Conservation (phyloP, 768 basidiomycete species). For the Trametes gibbosa region DNA sequence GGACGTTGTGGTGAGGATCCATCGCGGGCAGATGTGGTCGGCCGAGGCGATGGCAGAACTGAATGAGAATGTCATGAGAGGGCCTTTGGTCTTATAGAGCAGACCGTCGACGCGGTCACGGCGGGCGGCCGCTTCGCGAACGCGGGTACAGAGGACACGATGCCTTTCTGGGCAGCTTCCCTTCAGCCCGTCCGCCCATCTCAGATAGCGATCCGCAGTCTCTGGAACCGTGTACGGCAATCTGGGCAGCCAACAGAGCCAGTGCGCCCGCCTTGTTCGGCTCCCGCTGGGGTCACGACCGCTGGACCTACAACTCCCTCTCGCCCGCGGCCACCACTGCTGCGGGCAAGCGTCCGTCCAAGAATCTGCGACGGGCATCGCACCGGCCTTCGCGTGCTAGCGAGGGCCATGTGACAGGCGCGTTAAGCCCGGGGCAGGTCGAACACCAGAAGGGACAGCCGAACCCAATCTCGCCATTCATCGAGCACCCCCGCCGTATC, state of each 20-base stretch:
- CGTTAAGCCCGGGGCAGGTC: not conserved
- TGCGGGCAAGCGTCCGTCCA: too few relatives aligned
- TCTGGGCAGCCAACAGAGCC: not conserved
- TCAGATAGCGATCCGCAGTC: slow-evolving; percentile 1
- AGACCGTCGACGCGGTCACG: not conserved
- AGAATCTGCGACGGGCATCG: not conserved
- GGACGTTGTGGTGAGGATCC: slow-evolving; percentile 6
- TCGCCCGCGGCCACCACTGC: too few relatives aligned
- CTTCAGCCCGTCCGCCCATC: not conserved
- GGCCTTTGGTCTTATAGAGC: slow-evolving; percentile 1
- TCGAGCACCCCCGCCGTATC: not conserved
- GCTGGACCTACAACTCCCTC: slow-evolving; percentile 1
- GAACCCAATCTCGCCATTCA: slow-evolving; percentile 4
- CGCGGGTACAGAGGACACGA: slow-evolving; percentile 4
- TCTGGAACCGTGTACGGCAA: slow-evolving; percentile 1
- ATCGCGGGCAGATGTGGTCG: not conserved
- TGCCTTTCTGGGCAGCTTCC: slow-evolving; percentile 6
- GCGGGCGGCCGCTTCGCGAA: slow-evolving; percentile 2
- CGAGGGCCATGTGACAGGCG: not conserved
- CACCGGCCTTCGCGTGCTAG: not conserved
- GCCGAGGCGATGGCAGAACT: not conserved
- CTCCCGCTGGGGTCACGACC: not conserved
- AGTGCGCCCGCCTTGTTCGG: not conserved
- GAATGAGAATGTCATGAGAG: not conserved
- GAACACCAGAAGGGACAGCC: not conserved